These are phyloP conservation scores for Starmera stellimalicola DNA, from an alignment of 1,139 yeast genomes.

Conservation along the genomic window DNA sequence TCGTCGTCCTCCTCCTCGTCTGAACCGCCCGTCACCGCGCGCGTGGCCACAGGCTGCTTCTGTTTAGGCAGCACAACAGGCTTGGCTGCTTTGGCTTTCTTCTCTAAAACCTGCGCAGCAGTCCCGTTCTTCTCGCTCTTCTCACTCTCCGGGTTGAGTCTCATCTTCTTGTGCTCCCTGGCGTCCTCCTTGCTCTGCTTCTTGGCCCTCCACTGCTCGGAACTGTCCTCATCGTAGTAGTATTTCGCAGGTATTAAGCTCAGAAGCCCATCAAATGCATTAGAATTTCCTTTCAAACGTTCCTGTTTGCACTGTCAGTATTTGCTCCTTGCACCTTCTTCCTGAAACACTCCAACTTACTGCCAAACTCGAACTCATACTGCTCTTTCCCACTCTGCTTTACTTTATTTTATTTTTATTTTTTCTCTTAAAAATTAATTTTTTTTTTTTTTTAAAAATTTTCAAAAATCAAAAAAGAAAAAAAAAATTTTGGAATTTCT, in stretches of 20 bases:
- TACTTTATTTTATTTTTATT: neutral
- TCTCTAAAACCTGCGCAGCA: slow-evolving; percentile 61
- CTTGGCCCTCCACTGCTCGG: slow-evolving; percentile 85
- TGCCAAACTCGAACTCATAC: slow-evolving; percentile 17
- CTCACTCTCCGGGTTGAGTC: slow-evolving; percentile 60
- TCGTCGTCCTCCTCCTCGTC: slow-evolving; percentile 26
- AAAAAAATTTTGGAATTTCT: neutral
- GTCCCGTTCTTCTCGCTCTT: slow-evolving; percentile 37
- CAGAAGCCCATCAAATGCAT: slow-evolving; percentile 82
- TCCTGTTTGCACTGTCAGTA: no score
- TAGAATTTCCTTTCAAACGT: slow-evolving; percentile 31
- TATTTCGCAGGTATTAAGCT: slow-evolving; percentile 91
- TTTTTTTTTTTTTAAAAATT: neutral
- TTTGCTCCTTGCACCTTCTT: no score
- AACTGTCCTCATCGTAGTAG: slow-evolving; percentile 68
- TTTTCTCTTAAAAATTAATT: neutral
- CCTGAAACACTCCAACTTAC: no score
- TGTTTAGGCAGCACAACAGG: slow-evolving; percentile 46
- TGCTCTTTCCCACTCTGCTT: neutral
- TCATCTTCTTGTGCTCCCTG: slow-evolving; percentile 52
- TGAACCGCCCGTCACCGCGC: slow-evolving; percentile 16
- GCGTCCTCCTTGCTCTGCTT: slow-evolving; percentile 64
- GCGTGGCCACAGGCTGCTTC: slow-evolving; percentile 26
- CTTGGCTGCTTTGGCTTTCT: slow-evolving; percentile 46
- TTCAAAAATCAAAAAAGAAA: neutral